Conservation (phyloP, 352 stramenopile genomes). For the Phytopythium cucurbitacearum region DNA sequence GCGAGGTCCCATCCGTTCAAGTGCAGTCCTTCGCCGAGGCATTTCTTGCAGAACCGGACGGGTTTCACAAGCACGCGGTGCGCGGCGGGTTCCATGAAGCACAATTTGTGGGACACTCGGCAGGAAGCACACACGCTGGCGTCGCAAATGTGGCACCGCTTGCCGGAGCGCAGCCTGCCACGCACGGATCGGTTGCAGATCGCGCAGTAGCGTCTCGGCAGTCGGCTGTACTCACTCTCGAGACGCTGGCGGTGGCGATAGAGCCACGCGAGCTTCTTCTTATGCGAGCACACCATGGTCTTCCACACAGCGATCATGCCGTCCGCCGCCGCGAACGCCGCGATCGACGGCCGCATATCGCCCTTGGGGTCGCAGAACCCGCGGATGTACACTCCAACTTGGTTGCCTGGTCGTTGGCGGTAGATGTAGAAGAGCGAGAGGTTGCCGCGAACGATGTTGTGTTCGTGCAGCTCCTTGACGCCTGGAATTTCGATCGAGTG, state of each 20-base stretch:
- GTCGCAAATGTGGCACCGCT: constrained; percentile 14
- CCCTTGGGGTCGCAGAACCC: constrained; percentile 6
- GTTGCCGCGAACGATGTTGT: constrained; percentile 22
- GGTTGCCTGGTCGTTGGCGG: constrained; percentile 19
- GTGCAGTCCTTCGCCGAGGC: constrained; percentile 4
- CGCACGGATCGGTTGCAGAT: constrained; percentile 8
- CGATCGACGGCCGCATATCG: constrained; percentile 3
- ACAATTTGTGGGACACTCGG: constrained; percentile 16
- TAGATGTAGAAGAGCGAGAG: constrained; percentile 27
- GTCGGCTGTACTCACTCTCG: constrained; percentile 7
- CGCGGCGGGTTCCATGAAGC: constrained; percentile 11
- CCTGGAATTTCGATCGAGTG: constrained; percentile 24
- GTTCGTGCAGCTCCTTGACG: constrained; percentile 12
- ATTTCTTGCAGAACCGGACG: constrained; percentile 14
- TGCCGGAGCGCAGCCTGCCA: constrained; percentile 5
- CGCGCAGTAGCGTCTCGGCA: constrained; percentile 13
- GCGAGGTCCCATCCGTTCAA: constrained; percentile 13
- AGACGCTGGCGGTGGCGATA: constrained; percentile 10
- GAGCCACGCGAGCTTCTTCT: constrained; percentile 50
- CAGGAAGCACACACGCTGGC: constrained; percentile 15
- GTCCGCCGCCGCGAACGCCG: constrained; percentile 11
- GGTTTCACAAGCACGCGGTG: constrained; percentile 11
- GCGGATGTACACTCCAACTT: constrained; percentile 29
- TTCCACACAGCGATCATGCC: constrained; percentile 6
- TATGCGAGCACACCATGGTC: constrained; percentile 27